Conservation (phyloP, 169 alveolate species). For the Eimeria praecox region DNA sequence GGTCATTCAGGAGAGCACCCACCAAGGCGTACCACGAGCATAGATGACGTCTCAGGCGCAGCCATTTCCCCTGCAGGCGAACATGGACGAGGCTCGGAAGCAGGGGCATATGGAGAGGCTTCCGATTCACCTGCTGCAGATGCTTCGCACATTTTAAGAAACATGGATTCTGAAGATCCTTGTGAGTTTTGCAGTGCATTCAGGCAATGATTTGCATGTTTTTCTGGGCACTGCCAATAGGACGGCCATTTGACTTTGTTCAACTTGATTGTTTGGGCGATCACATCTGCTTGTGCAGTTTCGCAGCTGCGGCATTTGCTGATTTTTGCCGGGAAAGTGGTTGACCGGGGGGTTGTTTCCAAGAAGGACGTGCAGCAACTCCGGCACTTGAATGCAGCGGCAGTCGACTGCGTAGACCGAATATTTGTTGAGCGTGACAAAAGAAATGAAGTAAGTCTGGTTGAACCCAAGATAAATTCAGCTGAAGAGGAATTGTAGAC, state of each 20-base stretch:
- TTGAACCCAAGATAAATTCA: neutral
- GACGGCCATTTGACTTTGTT: neutral
- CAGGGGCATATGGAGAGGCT: neutral
- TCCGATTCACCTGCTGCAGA: neutral
- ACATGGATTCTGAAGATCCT: constrained; percentile 29
- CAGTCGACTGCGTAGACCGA: constrained; percentile 74
- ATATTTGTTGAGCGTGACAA: constrained; percentile 36
- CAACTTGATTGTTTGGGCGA: neutral
- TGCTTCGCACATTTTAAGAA: neutral
- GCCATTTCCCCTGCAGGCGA: neutral
- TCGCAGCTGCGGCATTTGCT: constrained; percentile 47
- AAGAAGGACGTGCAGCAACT: constrained; percentile 55
- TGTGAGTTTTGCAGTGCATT: neutral
- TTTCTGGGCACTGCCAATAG: neutral
- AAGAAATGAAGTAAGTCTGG: constrained; percentile 31
- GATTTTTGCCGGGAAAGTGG: constrained; percentile 13
- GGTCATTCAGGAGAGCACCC: neutral
- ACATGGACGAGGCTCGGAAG: neutral
- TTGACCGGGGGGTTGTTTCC: constrained; percentile 48
- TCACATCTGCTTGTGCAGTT: constrained; percentile 14
- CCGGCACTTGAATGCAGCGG: constrained; percentile 63
- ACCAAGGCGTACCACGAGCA: neutral
- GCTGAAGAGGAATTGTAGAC: neutral
- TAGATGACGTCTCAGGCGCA: neutral
- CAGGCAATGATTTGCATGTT: neutral